phyloP scores from a whole-genome alignment of 768 basidiomycete species.

The Trametes coccinea region DNA sequence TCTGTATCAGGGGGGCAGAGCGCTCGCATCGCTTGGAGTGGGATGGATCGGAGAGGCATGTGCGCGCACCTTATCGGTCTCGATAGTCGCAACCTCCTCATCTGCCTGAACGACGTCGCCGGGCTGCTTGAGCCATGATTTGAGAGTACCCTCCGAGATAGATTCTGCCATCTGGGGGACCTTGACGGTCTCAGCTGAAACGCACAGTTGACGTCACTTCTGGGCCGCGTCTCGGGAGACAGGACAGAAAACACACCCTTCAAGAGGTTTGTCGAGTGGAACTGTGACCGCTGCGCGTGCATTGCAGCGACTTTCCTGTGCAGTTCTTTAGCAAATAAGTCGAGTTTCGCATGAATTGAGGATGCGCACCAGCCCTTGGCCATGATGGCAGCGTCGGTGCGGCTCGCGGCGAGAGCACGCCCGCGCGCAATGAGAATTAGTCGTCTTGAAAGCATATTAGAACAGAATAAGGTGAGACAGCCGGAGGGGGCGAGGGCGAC shows the following conservation, averaged over 20 bases:
- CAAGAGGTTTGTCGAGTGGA: slow-evolving; percentile 69
- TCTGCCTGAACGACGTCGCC: slow-evolving; percentile 90
- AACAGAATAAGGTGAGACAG: not conserved
- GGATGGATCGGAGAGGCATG: not conserved
- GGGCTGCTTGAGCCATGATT: slow-evolving; percentile 90
- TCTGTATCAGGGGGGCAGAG: slow-evolving; percentile 47
- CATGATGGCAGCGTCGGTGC: slow-evolving; percentile 37
- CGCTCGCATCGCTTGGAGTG: not conserved
- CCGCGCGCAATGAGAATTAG: slow-evolving; percentile 65
- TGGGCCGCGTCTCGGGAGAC: not conserved
- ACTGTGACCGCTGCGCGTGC: slow-evolving; percentile 55
- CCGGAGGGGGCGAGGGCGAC: not conserved
- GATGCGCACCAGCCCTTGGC: slow-evolving; percentile 49
- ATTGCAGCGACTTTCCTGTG: slow-evolving; percentile 48
- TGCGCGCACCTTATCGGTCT: slow-evolving; percentile 89
- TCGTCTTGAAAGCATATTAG: slow-evolving; percentile 67
- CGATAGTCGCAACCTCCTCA: slow-evolving; percentile 97
- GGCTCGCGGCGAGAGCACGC: slow-evolving; percentile 45
- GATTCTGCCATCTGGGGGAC: slow-evolving; percentile 99
- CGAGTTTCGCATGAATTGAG: not conserved
- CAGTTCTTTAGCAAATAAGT: slow-evolving; percentile 20
- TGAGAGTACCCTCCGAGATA: slow-evolving; percentile 95
- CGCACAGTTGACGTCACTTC: slow-evolving; percentile 24
- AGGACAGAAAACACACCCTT: slow-evolving; percentile 51
- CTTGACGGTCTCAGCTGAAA: slow-evolving; percentile 83